Base-by-base conservation (phyloP, 2,329 filamentous ascomycete species). In the Pestalotiopsis sp. region DNA sequence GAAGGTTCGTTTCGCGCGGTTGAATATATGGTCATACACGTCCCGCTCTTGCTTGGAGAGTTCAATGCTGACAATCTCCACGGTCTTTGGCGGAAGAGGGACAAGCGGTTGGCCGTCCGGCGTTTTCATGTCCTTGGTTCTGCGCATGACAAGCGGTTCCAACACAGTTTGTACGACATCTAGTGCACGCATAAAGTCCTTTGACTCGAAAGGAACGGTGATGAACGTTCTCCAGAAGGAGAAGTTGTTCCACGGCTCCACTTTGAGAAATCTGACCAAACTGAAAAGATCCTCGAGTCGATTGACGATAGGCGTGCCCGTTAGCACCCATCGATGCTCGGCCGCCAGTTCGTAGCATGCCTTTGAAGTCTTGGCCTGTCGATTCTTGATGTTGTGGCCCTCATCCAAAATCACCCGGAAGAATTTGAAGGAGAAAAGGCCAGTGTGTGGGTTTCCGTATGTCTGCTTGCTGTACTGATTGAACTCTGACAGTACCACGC, bases 161-260 rank as follows among this genome's bases (percentile, higher is more conserved):
- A 99, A 83, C 0, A 99, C 95, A 0, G 95, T 99, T 78, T 99
- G 96, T 1, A 99, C 96, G 2, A 99, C 96, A 77, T 98, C 96
- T 7, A 99, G 85, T 0, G 96, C 96, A 4, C 95, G 91, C 73
- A 98, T 90, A 77, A 97, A 98, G 71, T 99, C 93, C 73, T 96
- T 96, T 0, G 94, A 95, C 79, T 99, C 96, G 72, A 99, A 99
- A 0, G 96, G 96, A 1, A 97, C 91, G 0, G 96, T 99, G 76
- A 99, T 98, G 78, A 99, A 99, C 0, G 96, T 98, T 78, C 95
- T 95, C 96, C 96, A 99, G 82, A 97, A 99, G 0, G 95, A 97
- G 79, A 99, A 99, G 79, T 98, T 98, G 76, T 92, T 96, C 96
- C 96, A 99, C 0, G 96, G 96, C 78, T 98, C 95, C 4, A 99